Conservation (phyloP, 495 filamentous ascomycete genomes). For the Friedmanniomyces simplex region DNA sequence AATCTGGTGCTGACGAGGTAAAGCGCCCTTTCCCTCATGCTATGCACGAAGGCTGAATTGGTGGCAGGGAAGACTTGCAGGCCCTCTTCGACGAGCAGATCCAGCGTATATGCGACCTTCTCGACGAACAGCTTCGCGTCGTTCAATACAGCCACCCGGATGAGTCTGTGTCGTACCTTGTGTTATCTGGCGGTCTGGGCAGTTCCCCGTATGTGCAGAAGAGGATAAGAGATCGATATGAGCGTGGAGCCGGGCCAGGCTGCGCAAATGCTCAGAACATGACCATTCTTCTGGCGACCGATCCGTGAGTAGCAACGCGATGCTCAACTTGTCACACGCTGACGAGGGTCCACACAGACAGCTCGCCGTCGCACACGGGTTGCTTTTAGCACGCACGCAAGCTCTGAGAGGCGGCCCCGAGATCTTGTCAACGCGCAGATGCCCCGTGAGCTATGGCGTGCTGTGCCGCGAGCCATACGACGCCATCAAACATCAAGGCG, state of each 20-base stretch:
- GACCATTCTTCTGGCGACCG: background rate
- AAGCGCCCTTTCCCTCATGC: background rate
- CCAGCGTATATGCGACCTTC: background rate
- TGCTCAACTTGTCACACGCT: background rate
- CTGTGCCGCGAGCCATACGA: conserved; percentile 7
- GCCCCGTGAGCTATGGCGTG: conserved; percentile 9
- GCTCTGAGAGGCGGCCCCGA: background rate
- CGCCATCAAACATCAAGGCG: conserved; percentile 1
- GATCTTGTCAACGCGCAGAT: background rate
- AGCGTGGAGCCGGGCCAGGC: background rate
- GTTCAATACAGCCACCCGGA: background rate
- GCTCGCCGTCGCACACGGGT: conserved; percentile 4
- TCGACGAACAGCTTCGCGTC: background rate
- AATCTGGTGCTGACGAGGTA: background rate
- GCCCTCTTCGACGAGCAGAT: conserved; percentile 9
- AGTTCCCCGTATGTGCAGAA: conserved; percentile 4
- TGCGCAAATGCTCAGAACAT: background rate
- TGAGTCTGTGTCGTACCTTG: background rate
- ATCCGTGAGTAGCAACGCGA: conserved; percentile 2
- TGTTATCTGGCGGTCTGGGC: conserved; percentile 3
- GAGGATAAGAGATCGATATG: background rate
- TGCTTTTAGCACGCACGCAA: conserved; percentile 1
- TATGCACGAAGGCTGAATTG: background rate
- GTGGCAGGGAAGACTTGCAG: background rate
- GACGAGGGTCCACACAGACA: background rate